These are phyloP conservation scores for Begonia masoniana DNA, from an alignment of 306 rosid genomes.

Conservation along the genomic window DNA sequence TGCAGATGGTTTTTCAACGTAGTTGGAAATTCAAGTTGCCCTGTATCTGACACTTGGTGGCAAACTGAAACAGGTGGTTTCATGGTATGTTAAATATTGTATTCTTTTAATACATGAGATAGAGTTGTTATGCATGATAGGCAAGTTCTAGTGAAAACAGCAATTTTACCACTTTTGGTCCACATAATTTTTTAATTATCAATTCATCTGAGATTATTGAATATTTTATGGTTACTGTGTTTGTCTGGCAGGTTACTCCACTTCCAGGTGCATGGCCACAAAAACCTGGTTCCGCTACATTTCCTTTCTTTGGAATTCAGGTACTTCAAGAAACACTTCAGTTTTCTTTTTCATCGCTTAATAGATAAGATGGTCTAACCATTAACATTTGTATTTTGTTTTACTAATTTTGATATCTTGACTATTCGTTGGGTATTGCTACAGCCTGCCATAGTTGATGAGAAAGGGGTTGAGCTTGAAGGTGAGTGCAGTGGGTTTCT, in stretches of 20 bases:
- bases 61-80: conserved; percentile 99
- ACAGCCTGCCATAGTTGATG: conserved; percentile 88
- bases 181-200: not conserved
- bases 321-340: conserved; percentile 21
- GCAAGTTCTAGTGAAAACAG: not conserved
- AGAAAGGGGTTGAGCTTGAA: conserved; percentile 82
- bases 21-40: conserved; percentile 92
- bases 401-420: conserved; percentile 6
- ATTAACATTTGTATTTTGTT: not conserved
- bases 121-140: not conserved
- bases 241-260: conserved; percentile 73
- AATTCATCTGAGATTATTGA: not conserved
- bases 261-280: conserved; percentile 98
- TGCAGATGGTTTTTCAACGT: conserved; percentile 88
- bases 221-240: conserved; percentile 5
- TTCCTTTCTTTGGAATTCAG: conserved; percentile 98
- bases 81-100: conserved; percentile 51
- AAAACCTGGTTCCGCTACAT: conserved; percentile 97
- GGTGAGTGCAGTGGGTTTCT: conserved; percentile 93
- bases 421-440: conserved; percentile 11
- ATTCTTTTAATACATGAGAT: not conserved
- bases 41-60: conserved; percentile 99
- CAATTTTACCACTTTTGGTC: not conserved
- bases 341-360: conserved; percentile 6
- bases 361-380: not conserved